A percentile compares a stretch with the other conserved stretches of the same genome.
phyloP scores from a whole-genome alignment of 2,329 filamentous ascomycete species.

The Fusarium neocosmosporiellum region DNA sequence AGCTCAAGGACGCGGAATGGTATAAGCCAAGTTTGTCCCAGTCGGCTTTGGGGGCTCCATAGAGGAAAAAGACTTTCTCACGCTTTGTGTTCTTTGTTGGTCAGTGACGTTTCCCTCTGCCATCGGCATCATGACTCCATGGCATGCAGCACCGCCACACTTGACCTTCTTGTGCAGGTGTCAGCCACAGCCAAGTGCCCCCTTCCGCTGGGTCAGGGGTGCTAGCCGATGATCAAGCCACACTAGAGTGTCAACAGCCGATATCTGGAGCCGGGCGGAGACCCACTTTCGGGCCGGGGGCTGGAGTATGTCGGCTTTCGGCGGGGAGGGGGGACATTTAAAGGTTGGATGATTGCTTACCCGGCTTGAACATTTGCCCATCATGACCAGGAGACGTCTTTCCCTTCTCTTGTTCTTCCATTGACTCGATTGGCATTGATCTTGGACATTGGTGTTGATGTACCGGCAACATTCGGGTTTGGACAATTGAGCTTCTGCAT shows the following conservation, averaged over 20 bases:
- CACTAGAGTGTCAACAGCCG: constrained; percentile 33
- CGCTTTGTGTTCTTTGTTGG: neutral
- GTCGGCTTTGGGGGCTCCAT: neutral
- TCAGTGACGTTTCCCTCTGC: neutral
- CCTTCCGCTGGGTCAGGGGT: neutral
- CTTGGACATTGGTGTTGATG: neutral
- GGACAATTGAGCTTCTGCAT: neutral
- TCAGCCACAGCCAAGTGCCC: constrained; percentile 13
- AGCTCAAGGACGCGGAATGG: neutral
- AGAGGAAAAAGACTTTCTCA: constrained; percentile 3
- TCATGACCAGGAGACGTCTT: constrained; percentile 3
- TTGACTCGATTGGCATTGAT: constrained; percentile 9
- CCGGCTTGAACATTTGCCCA: constrained; percentile 24
- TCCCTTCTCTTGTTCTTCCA: neutral
- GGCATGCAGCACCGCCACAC: constrained; percentile 18
- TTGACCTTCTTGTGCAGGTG: neutral
- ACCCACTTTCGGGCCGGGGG: constrained; percentile 31
- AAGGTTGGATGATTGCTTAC: constrained; percentile 39
- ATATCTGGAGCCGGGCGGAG: constrained; percentile 37
- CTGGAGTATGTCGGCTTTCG: constrained; percentile 33
- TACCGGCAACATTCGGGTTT: neutral
- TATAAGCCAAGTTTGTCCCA: neutral
- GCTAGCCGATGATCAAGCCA: constrained; percentile 29
- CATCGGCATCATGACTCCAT: constrained; percentile 13
- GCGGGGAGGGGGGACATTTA: constrained; percentile 20